Base-by-base conservation (phyloP, 805 yeast genomes). In the Wickerhamomyces ciferrii region DNA sequence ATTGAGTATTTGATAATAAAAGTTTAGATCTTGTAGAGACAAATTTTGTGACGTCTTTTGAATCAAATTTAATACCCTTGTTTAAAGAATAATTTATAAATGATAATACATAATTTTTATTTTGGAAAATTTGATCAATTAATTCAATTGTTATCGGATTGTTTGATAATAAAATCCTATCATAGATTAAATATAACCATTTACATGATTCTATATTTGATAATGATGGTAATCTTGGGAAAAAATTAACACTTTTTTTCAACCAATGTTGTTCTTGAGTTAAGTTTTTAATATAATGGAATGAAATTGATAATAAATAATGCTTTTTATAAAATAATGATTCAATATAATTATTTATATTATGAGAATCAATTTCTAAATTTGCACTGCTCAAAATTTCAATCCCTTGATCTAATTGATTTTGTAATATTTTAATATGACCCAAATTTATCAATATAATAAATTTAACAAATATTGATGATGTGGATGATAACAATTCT, bases 1-100 rank as follows among this genome's bases (percentile, higher is more conserved):
- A 78, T 9, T 58, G 55, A 2, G 68, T 50, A 0, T 52, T 40
- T 2, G 58, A 44, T 18, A 71, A 39, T 2, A 65, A 45, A 0
- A 25, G 4, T 6, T 39, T 23, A 3, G 59, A 43, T 21, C 56
- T 50, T 14, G 23, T n/a, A 4, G 38, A 8, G 31, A 55, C 47
- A 42, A 48, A 57, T 8, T 39, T 10, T 10, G 46, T 41, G 2
- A 52, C 34, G 1, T 49, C 59, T 8, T 44, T 23, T 21, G 36
- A 5, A 20, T 31, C 14, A 17, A 37, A 27, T 8, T 20, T 10
- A 20, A 19, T 18, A 5, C 20, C n/a, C n/a, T 38, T 27, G 1
- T 29, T 18, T 5, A 39, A 18, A 2, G 35, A 14, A 2, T 44
- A 29, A 35, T 47, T 51, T 35, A 48, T 13, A 45, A 44, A 56